Conservation (phyloP, 2,329 filamentous ascomycete genomes). For the Chaetomium globosum region DNA sequence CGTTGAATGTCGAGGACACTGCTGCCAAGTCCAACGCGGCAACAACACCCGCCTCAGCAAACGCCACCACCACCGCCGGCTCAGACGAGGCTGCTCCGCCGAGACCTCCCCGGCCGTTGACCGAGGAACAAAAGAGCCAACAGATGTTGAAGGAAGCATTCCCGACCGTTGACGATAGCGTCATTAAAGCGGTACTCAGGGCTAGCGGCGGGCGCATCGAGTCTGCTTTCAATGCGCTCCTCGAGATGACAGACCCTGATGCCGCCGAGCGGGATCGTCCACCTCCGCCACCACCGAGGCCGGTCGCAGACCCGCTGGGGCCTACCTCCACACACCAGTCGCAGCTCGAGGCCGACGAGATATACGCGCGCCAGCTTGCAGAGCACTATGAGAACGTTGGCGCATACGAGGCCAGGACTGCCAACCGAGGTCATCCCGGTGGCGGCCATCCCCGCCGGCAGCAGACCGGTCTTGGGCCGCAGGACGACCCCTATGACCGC, state of each 20-base stretch:
- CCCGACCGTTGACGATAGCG: slow-evolving; percentile 73
- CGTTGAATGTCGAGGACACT: slow-evolving; percentile 49
- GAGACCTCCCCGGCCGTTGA: slow-evolving; percentile 83
- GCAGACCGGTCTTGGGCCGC: slow-evolving; percentile 54
- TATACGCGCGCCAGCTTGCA: slow-evolving; percentile 69
- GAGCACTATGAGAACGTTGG: slow-evolving; percentile 78
- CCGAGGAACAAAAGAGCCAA: slow-evolving; percentile 81
- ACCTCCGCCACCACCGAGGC: slow-evolving; percentile 80
- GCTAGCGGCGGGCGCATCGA: slow-evolving; percentile 88
- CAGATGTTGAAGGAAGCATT: slow-evolving; percentile 92
- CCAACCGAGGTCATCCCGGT: slow-evolving; percentile 44
- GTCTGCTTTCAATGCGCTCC: slow-evolving; percentile 89
- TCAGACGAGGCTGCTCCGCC: slow-evolving; percentile 59
- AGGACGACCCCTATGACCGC: slow-evolving; percentile 63
- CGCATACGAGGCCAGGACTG: slow-evolving; percentile 60
- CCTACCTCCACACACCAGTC: slow-evolving; percentile 61
- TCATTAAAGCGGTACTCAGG: slow-evolving; percentile 84
- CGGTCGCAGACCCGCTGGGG: slow-evolving; percentile 48
- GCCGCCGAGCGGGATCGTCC: slow-evolving; percentile 61
- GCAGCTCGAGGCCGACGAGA: slow-evolving; percentile 63
- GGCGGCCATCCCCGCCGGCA: slow-evolving; percentile 47
- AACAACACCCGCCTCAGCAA: slow-evolving; percentile 36
- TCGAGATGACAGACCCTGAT: slow-evolving; percentile 82
- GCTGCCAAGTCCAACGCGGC: slow-evolving; percentile 36
- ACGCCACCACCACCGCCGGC: slow-evolving; percentile 42